Percentiles rank a stretch among this genome's conserved stretches.
Evolutionary conservation across 1,139 yeast species (phyloP).

Genomic region (Pichia sp.): DNA sequence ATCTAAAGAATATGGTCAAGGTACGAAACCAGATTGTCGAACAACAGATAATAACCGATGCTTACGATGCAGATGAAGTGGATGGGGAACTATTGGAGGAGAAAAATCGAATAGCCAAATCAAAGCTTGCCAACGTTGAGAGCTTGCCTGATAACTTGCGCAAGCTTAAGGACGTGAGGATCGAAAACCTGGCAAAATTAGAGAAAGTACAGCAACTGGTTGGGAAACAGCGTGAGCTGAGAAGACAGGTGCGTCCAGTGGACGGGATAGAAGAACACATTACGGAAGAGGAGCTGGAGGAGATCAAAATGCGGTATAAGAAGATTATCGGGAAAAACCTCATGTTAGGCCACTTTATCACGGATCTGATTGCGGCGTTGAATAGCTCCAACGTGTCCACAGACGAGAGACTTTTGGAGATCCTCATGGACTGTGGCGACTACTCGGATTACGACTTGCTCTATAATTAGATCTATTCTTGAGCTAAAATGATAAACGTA

Average conservation of each 20-base stretch:
- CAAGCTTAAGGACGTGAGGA: neutral
- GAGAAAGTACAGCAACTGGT: neutral
- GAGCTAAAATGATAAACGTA: neutral
- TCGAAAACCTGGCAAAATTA: neutral
- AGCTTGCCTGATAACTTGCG: neutral
- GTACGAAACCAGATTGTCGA: constrained; percentile 8
- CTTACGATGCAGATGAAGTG: neutral
- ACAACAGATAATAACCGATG: constrained; percentile 3
- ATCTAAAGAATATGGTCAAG: constrained; percentile 9
- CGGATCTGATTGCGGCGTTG: constrained; percentile 28
- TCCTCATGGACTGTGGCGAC: constrained; percentile 33
- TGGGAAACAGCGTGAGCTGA: neutral
- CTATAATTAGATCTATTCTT: constrained; percentile 7
- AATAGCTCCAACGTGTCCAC: constrained; percentile 28
- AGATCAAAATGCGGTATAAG: constrained; percentile 17
- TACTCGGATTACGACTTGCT: constrained; percentile 25
- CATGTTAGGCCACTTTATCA: constrained; percentile 33
- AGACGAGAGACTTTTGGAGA: constrained; percentile 29
- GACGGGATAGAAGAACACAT: neutral
- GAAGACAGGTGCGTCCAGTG: neutral
- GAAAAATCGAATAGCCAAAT: too few relatives aligned
- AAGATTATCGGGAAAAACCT: constrained; percentile 22
- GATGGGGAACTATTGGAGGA: neutral
- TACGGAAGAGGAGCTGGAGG: neutral
- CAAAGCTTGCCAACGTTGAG: neutral